A percentile compares a stretch with the other conserved stretches of the same genome.
Evolutionary conservation across 116 monocot genomes (phyloP).

Genomic region (Posidonia oceanica): DNA sequence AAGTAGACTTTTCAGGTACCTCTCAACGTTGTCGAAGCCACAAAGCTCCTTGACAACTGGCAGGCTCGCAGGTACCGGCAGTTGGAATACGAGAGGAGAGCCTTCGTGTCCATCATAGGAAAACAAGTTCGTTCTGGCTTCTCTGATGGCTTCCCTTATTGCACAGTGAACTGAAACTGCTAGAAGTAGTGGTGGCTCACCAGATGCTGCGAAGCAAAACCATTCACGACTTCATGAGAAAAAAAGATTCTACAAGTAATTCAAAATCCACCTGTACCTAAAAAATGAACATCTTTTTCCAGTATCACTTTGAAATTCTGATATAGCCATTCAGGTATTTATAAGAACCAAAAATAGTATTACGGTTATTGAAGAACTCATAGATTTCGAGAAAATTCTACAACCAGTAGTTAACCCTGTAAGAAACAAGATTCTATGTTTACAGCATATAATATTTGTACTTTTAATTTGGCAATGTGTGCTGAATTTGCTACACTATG

Average conservation of each 20-base stretch:
- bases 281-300: too few species aligned
- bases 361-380: too few species aligned
- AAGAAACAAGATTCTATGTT: too few species aligned
- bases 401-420: too few species aligned
- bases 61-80: conserved; percentile 86
- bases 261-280: too few species aligned
- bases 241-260: background rate
- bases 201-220: conserved; percentile 44
- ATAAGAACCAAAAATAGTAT: too few species aligned
- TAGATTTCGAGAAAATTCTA: too few species aligned
- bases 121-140: conserved; percentile 34
- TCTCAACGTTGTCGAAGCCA: conserved; percentile 67
- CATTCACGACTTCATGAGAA: background rate
- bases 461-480: too few species aligned
- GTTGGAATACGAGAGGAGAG: conserved; percentile 29
- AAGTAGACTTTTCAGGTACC: conserved; percentile 15
- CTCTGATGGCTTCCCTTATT: conserved; percentile 67
- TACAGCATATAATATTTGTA: too few species aligned
- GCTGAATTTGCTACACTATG: too few species aligned
- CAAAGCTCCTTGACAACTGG: conserved; percentile 73
- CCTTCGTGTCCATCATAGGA: conserved; percentile 15
- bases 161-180: conserved; percentile 81
- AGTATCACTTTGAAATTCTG: too few species aligned
- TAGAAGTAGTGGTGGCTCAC: conserved; percentile 81
- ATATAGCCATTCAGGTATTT: too few species aligned